These are phyloP conservation scores for Fusarium longipes DNA, from an alignment of 2,329 filamentous ascomycete genomes.

Conservation along the genomic window DNA sequence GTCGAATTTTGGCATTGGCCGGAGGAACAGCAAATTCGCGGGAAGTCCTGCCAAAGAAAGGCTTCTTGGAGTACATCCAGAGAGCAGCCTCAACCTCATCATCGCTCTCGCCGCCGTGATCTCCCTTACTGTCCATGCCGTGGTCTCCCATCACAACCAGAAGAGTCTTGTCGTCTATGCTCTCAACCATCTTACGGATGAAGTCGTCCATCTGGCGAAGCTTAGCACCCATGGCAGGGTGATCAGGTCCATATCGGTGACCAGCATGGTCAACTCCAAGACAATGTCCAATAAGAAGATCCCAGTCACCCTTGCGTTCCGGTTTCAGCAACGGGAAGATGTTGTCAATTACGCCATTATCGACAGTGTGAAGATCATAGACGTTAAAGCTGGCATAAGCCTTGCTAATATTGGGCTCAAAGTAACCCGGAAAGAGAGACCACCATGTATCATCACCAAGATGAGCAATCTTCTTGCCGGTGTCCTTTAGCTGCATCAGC, in stretches of 20 bases:
- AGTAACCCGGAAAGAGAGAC: slow-evolving; percentile 91
- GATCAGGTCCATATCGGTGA: slow-evolving; percentile 93
- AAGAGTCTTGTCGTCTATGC: slow-evolving; percentile 85
- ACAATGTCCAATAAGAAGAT: slow-evolving; percentile 93
- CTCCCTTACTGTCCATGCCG: slow-evolving; percentile 96
- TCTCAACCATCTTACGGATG: slow-evolving; percentile 75
- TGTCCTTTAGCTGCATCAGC: slow-evolving; percentile 72
- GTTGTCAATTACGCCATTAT: slow-evolving; percentile 93
- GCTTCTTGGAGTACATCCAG: slow-evolving; percentile 97
- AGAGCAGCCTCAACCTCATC: slow-evolving; percentile 94
- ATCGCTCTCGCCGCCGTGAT: slow-evolving; percentile 97
- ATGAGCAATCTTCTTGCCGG: slow-evolving; percentile 83
- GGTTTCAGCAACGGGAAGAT: slow-evolving; percentile 83
- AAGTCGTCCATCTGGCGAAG: slow-evolving; percentile 90
- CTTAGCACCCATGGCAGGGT: slow-evolving; percentile 91
- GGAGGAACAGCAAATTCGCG: slow-evolving; percentile 68
- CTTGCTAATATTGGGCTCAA: slow-evolving; percentile 84
- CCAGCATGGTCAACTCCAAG: slow-evolving; percentile 97
- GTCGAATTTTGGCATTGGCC: slow-evolving; percentile 79
- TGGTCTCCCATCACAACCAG: slow-evolving; percentile 99
- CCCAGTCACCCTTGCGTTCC: slow-evolving; percentile 78
- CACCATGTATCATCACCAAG: slow-evolving; percentile 99
- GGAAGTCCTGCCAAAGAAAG: slow-evolving; percentile 82
- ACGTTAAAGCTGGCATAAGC: slow-evolving; percentile 98
- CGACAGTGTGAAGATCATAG: slow-evolving; percentile 96